Evolutionary conservation across 2,329 filamentous ascomycete species (phyloP), one percentile per base, ranked within the genome.

Genomic region (Curvularia eragrostidis): DNA sequence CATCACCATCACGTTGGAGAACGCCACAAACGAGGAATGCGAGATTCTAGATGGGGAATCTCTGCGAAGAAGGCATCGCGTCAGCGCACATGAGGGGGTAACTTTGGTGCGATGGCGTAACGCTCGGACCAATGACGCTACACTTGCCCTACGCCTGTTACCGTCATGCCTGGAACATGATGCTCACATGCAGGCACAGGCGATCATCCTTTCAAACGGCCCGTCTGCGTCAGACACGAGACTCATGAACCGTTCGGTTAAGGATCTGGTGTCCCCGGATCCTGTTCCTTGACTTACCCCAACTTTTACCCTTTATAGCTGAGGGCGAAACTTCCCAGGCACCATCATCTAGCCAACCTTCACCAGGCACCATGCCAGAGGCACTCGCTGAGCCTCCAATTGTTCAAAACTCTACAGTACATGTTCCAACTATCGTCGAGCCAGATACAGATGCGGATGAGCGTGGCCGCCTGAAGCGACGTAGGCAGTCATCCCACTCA

Each of bases 341-440:
- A 13, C 28, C 26, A 30, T 12, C 44, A 50, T 49, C 24, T 41
- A 47, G 18, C 12, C 55, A 50, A 30, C 38, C 46, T 54, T 43
- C 19, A 48, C 32, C 32, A 53, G 53, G 21, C 46, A 55, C 26
- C 15, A 55, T 59, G 43, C 23, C 57, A 42, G 55, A 54, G 26
- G 24, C 39, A 13, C 46, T 52, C 30, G 53, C 18, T 19, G 52
- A 50, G 32, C 28, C 42, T 18, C 26, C 24, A 18, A 13, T 34
- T 49, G 38, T 28, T 19, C 36, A 44, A 21, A 79, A 70, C 19
- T 81, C 81, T 44, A 69, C 77, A 7, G 79, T 77, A 18, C 73
- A 77, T 26, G 75, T 75, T 12, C 72, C 71, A 38, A 81, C 73
- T 26, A 72, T 79, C 30, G 71, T 70, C 41, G 70, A 75, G 58